Evolutionary conservation across 176 grass and related monocot genomes (phyloP), one percentile per base, ranked within the genome.

Genomic region (Bothriochloa decipiens): DNA sequence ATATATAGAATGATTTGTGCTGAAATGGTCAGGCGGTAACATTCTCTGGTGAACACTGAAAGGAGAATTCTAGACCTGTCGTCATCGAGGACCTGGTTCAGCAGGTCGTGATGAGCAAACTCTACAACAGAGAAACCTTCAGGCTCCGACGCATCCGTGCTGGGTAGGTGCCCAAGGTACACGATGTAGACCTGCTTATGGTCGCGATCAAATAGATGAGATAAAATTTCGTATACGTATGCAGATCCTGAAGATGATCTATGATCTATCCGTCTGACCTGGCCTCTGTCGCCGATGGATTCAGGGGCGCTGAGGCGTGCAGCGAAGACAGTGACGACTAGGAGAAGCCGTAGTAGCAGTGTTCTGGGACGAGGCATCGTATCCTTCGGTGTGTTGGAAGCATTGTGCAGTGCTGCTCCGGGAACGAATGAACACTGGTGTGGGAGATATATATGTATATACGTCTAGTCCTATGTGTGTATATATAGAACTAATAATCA

Each of bases 81-180:
- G 22, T 11, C 40, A 0, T 81, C 29, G 4, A 82, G 71, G 40
- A 81, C 50, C 4, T 81, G 1, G 11, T 40, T 55, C n/a, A 86
- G 72, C 17, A 89, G 23, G 41, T 39, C 26, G 18, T 70, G 82
- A 29, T 89, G 88, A 42, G 42, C 12, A n/a, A 41, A 9, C n/a
- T 84, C 32, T 26, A n/a, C 28, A 26, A 42, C 12, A 0, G 40
- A 65, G 22, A 49, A 40, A 28, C n/a, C n/a, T 37, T 11, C 73
- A 11, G 33, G 6, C 4, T 39, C 33, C 3, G 10, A 4, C 6
- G 25, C 62, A 22, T 65, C 62, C 11, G 26, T 29, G 62, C 12
- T 65, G 62, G 62, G 62, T n/a, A 65, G 62, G 26, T 65, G 62
- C 5, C 62, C 62, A 26, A 65, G 62, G 26, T 65, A 65, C 26